These are phyloP conservation scores for Plasmodium fragile DNA, from an alignment of 169 alveolate genomes.

Conservation along the genomic window DNA sequence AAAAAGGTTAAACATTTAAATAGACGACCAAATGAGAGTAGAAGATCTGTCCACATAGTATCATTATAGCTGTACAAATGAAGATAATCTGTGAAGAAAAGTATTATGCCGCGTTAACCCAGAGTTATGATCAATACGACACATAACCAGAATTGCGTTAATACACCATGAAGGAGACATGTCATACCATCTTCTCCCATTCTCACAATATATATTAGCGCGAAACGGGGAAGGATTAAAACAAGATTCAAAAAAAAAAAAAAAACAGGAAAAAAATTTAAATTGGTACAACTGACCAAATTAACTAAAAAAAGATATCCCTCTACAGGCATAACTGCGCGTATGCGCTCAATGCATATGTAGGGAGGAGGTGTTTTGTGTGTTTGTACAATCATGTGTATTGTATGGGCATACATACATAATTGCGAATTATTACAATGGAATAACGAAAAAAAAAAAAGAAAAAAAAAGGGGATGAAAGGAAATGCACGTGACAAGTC, in stretches of 20 bases:
- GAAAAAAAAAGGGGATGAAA: neutral
- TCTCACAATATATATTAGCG: neutral
- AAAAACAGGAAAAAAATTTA: neutral
- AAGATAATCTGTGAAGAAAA: neutral
- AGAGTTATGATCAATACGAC: neutral
- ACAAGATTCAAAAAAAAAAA: neutral
- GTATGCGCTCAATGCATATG: neutral
- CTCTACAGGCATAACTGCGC: neutral
- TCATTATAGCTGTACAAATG: neutral
- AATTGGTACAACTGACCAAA: neutral
- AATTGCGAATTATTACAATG: neutral
- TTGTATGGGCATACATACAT: neutral
- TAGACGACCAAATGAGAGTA: neutral
- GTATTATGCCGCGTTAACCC: neutral
- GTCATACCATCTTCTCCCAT: neutral
- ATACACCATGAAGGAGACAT: neutral
- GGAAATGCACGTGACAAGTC: neutral
- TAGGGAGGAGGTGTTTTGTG: neutral
- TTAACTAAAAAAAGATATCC: neutral
- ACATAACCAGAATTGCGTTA: neutral
- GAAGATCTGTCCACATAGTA: neutral
- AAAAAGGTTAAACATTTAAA: conserved; percentile 31
- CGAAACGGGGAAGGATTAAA: neutral
- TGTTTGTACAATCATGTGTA: neutral
- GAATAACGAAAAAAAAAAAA: neutral